phyloP scores from a whole-genome alignment of 257 asterid genomes.

The Solanum tarijense region DNA sequence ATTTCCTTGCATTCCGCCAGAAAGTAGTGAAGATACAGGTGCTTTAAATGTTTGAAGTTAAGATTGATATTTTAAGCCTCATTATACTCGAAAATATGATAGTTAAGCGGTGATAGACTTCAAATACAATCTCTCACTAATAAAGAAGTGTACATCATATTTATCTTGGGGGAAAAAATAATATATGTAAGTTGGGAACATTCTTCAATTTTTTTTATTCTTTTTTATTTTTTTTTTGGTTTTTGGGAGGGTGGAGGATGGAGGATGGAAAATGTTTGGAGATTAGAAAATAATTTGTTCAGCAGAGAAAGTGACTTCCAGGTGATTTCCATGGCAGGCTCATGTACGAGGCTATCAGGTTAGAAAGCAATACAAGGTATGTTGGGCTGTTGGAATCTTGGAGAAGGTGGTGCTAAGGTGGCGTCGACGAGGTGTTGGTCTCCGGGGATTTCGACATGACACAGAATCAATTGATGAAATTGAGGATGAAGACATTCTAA shows the following conservation, averaged over 20 bases:
- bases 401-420: conserved; percentile 89
- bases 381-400: conserved; percentile 92
- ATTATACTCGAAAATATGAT: not conserved
- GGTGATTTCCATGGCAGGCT: conserved; percentile 42
- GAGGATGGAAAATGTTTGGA: not conserved
- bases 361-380: conserved; percentile 59
- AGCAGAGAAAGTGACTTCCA: conserved; percentile 2
- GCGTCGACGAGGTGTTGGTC: conserved; percentile 79
- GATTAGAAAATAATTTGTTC: not conserved
- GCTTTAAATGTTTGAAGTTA: conserved; percentile 2
- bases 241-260: not conserved
- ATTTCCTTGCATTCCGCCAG: conserved; percentile 71
- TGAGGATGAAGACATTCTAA: conserved; percentile 76
- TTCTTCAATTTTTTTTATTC: not conserved
- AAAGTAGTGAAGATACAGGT: conserved; percentile 98
- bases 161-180: not conserved
- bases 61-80: not conserved
- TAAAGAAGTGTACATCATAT: not conserved
- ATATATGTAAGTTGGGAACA: not conserved
- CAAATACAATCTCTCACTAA: not conserved
- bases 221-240: not conserved
- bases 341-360: conserved; percentile 94
- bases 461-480: conserved; percentile 36
- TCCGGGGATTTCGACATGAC: conserved; percentile 68
- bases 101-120: not conserved